phyloP scores from a whole-genome alignment of 2,329 filamentous ascomycete genomes.

The Aspergillus phoenicis region DNA sequence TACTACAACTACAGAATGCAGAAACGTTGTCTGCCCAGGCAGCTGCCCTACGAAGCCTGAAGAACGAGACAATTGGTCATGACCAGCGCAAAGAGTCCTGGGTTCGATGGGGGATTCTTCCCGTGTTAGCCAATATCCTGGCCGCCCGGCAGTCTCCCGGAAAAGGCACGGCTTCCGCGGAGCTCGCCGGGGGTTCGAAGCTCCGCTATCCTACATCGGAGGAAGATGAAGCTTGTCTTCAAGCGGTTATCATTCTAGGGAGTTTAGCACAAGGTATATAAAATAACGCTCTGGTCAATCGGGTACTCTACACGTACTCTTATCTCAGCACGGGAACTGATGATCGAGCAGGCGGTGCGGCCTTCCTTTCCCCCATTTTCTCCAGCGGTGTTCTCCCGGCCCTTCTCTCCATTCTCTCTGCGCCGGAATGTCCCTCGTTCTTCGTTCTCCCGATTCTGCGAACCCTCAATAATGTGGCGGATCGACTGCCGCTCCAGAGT shows the following conservation, averaged over 20 bases:
- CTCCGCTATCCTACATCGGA: conserved; percentile 49
- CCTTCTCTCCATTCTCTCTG: conserved; percentile 71
- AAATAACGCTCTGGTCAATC: not conserved
- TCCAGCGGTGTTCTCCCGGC: conserved; percentile 67
- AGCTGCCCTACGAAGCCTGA: conserved; percentile 69
- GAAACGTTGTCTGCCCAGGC: conserved; percentile 46
- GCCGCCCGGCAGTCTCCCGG: conserved; percentile 48
- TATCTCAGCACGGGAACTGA: conserved; percentile 21
- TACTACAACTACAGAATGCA: conserved; percentile 61
- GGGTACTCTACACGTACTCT: not conserved
- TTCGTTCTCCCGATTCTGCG: conserved; percentile 74
- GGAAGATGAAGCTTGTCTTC: conserved; percentile 70
- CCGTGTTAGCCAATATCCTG: conserved; percentile 53
- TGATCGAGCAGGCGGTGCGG: conserved; percentile 66
- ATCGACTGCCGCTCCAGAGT: conserved; percentile 62
- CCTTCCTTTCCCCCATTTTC: conserved; percentile 75
- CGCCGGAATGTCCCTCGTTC: conserved; percentile 63
- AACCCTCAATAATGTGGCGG: conserved; percentile 70
- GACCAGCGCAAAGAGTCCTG: conserved; percentile 81
- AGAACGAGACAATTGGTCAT: conserved; percentile 89
- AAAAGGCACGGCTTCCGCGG: conserved; percentile 32
- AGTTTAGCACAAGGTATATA: conserved; percentile 77
- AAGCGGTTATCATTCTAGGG: conserved; percentile 81
- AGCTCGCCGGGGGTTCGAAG: conserved; percentile 31
- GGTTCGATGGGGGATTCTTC: conserved; percentile 67